Conservation (phyloP, 306 rosid genomes). For the Gillenia trifoliata region DNA sequence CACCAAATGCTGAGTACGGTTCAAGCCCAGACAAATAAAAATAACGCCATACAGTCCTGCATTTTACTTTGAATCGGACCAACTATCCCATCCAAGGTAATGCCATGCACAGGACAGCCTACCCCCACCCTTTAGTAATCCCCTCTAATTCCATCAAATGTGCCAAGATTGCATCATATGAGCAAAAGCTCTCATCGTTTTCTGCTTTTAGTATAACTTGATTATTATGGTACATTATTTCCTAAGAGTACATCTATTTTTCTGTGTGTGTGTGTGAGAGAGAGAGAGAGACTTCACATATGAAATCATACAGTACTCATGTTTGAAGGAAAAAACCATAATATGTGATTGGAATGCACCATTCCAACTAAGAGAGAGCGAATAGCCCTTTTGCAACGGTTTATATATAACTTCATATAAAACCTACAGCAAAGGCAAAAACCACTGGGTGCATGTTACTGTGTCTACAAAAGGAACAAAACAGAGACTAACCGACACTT, state of each 20-base stretch:
- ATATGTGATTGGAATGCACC: not conserved
- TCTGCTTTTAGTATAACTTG: not conserved
- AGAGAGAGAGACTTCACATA: not conserved
- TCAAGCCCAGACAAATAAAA: not conserved
- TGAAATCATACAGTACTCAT: not conserved
- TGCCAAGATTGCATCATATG: not conserved
- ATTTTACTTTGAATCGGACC: not conserved
- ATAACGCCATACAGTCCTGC: not conserved
- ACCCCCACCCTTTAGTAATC: too few relatives aligned
- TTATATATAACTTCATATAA: not conserved
- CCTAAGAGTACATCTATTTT: not conserved
- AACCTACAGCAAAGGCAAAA: constrained; percentile 2
- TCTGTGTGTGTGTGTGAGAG: not conserved
- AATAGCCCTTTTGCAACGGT: not conserved
- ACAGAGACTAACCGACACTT: constrained; percentile 19
- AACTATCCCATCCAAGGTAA: not conserved
- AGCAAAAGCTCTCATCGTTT: not conserved
- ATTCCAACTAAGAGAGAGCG: not conserved
- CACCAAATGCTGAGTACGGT: not conserved
- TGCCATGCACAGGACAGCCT: not conserved
- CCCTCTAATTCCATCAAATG: not conserved
- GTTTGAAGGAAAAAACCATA: not conserved
- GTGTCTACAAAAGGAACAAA: not conserved
- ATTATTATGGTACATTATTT: not conserved
- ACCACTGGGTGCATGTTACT: constrained; percentile 1